phyloP scores from a whole-genome alignment of 805 yeast species.

The Lachancea sp. region DNA sequence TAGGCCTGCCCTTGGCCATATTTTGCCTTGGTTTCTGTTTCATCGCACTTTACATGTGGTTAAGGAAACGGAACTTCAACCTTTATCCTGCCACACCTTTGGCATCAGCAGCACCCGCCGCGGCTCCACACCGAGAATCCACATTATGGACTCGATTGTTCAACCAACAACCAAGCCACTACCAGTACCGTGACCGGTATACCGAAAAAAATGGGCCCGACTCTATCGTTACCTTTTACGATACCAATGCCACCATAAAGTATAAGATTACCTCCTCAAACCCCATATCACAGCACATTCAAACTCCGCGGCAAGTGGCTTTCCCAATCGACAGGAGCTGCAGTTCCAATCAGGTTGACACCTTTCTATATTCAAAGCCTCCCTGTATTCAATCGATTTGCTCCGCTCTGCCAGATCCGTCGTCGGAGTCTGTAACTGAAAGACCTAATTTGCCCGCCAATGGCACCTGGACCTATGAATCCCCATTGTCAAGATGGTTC shows the following conservation, averaged over 20 bases:
- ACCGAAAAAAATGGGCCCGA: neutral
- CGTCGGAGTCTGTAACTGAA: neutral
- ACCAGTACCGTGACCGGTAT: neutral
- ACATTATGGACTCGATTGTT: constrained; percentile 2
- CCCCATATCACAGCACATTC: constrained; percentile 3
- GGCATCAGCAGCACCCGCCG: neutral
- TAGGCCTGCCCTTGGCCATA: constrained; percentile 30
- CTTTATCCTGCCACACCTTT: neutral
- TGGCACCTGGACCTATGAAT: constrained; percentile 27
- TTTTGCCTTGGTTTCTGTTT: constrained; percentile 20
- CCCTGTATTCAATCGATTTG: constrained; percentile 23
- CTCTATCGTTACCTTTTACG: neutral
- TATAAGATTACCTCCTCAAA: constrained; percentile 3
- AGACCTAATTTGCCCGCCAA: constrained; percentile 5
- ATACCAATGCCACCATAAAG: constrained; percentile 3
- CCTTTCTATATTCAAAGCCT: constrained; percentile 23
- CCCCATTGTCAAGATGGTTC: constrained; percentile 33
- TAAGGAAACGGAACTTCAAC: constrained; percentile 7
- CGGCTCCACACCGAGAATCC: neutral
- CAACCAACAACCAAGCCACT: neutral
- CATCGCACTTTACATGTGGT: constrained; percentile 16
- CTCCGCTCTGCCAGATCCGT: constrained; percentile 15
- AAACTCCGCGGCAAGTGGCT: constrained; percentile 10
- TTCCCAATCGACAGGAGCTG: constrained; percentile 5
- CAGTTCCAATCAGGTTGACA: constrained; percentile 16